Evolutionary conservation across 2,329 filamentous ascomycete genomes (phyloP), one percentile per base, ranked within the genome.

Genomic region (Sclerotinia sclerotiorum): DNA sequence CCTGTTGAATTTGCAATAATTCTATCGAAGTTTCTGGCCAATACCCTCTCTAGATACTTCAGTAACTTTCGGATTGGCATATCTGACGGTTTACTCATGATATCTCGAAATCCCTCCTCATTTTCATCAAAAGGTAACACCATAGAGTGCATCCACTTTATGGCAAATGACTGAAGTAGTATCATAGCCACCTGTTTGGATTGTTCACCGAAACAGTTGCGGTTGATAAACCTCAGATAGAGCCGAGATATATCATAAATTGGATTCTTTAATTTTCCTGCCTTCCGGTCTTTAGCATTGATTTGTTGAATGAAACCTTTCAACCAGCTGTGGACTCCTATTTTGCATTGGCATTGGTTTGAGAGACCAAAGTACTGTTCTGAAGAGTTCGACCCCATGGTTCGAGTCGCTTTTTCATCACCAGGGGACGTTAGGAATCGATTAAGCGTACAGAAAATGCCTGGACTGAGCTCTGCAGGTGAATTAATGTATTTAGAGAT

Each of bases 91-190:
- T 10, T 51, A 5, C 2, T 5, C n/a, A 51, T 42, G n/a, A 51
- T 19, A 1, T 19, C 13, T 29, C 3, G 29, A 19, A 63, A 63
- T 3, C 27, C 60, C 60, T 35, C 39, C 3, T 63, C 32, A 2
- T 63, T 49, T 39, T 63, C 58, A 51, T 62, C 29, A 51, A 62
- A 62, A 51, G 29, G 58, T 8, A 62, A 10, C 17, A 10, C 32
- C 29, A 19, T 35, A 35, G 49, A 62, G n/a, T 62, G 58, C 46
- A 62, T 24, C 44, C 58, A 62, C 17, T 39, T 62, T 15, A 62
- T 19, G 21, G 46, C 21, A 15, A 62, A 62, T 19, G 29, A 3
- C 29, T 62, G 58, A 0, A 62, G 13, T 19, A 62, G 7, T 3
- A 62, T 62, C 46, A 62, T 62, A 2, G 44, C 29, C 21, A 62